phyloP scores from a whole-genome alignment of 495 filamentous ascomycete species.

The Neurospora sp. region DNA sequence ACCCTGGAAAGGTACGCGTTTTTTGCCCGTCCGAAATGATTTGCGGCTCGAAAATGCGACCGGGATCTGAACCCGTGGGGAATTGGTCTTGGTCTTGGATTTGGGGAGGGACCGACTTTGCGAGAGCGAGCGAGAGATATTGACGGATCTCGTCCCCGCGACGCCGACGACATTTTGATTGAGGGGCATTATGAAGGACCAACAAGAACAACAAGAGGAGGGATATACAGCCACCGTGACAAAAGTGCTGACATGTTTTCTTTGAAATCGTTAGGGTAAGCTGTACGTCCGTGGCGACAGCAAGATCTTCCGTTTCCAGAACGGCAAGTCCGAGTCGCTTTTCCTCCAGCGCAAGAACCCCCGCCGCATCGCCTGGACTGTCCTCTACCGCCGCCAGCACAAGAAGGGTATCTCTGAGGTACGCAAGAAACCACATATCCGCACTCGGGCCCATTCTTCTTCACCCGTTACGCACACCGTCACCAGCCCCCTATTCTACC shows the following conservation, averaged over 20 bases:
- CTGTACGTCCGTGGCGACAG: constrained; percentile 98
- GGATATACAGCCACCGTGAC: not conserved
- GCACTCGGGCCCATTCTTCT: not conserved
- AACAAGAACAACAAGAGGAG: not conserved
- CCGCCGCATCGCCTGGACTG: constrained; percentile 96
- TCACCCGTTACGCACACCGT: constrained; percentile 6
- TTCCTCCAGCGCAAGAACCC: constrained; percentile 99
- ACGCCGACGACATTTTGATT: not conserved
- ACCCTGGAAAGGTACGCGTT: constrained; percentile 89
- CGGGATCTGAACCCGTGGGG: not conserved
- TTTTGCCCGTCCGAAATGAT: not conserved
- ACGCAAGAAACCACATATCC: constrained; percentile 32
- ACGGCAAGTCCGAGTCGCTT: constrained; percentile 98
- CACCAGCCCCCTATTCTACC: not conserved
- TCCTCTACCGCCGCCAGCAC: constrained; percentile 95
- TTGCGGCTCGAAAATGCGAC: not conserved
- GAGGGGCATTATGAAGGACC: not conserved
- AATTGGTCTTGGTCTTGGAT: not conserved
- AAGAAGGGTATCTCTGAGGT: constrained; percentile 99
- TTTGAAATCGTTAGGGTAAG: constrained; percentile 61
- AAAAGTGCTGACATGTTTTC: constrained; percentile 18
- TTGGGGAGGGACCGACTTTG: not conserved
- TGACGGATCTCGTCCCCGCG: not conserved
- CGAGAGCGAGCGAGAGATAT: not conserved
- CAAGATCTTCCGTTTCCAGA: constrained; percentile 99